These are phyloP conservation scores for Sarocladiaceae sp. DNA, from an alignment of 2,329 filamentous ascomycete genomes.

Conservation along the genomic window DNA sequence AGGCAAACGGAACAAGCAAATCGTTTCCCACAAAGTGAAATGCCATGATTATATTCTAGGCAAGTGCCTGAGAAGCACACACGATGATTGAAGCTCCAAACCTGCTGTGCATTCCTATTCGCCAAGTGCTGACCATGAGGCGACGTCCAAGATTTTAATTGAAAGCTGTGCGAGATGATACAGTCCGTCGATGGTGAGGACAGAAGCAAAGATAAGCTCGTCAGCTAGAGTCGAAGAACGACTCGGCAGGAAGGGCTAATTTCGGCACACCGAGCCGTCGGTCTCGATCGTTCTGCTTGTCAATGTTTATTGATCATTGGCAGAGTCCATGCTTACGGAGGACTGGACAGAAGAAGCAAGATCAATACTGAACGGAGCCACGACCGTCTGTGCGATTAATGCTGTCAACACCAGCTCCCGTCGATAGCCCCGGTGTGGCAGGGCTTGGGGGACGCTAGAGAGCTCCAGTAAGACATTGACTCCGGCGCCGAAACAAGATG, in stretches of 20 bases:
- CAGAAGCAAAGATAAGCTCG: not conserved
- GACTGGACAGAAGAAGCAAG: not conserved
- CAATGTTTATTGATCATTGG: too few relatives aligned
- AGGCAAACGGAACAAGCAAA: too few relatives aligned
- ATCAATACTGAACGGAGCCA: not conserved
- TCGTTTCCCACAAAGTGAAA: too few relatives aligned
- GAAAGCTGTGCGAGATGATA: too few relatives aligned
- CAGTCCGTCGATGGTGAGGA: not conserved
- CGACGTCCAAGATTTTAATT: too few relatives aligned
- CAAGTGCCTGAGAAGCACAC: too few relatives aligned
- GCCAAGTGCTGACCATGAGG: too few relatives aligned
- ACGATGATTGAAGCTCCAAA: too few relatives aligned
- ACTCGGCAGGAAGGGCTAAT: not conserved
- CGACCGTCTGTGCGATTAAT: slow-evolving; percentile 7
- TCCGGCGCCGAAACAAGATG: not conserved
- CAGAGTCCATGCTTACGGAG: not conserved
- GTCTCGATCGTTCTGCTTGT: too few relatives aligned
- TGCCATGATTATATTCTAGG: too few relatives aligned
- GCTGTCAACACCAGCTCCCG: slow-evolving; percentile 1
- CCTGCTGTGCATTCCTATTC: too few relatives aligned
- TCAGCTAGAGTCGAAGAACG: not conserved
- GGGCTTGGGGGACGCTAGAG: not conserved
- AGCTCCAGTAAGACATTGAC: not conserved
- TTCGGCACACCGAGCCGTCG: not conserved
- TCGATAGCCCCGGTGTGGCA: slow-evolving; percentile 1